These are phyloP conservation scores for Smithsoniella earleae DNA, from an alignment of 163 green algal genomes.

Conservation along the genomic window DNA sequence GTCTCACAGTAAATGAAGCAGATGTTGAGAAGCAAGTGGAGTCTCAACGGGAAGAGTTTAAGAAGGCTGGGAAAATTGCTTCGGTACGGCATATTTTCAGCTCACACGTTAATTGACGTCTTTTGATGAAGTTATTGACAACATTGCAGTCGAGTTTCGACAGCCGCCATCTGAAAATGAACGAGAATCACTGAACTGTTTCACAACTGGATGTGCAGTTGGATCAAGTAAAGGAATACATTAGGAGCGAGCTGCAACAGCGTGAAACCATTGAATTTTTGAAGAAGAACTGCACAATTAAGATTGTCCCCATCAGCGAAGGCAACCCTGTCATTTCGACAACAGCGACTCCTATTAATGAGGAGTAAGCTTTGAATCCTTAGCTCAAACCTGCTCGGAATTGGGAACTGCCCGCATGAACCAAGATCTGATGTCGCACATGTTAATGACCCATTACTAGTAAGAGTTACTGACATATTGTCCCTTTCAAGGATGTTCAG, in stretches of 20 bases:
- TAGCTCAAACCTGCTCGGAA: too few species aligned
- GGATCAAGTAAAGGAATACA: constrained; percentile 20
- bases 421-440: not conserved
- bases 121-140: not conserved
- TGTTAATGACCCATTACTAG: not conserved
- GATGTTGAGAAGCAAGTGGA: not conserved
- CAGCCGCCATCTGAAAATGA: not conserved
- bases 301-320: too few species aligned
- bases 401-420: not conserved
- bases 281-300: constrained; percentile 9
- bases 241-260: constrained; percentile 14
- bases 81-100: constrained; percentile 10
- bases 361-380: not conserved
- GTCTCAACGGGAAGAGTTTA: constrained; percentile 9
- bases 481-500: too few species aligned
- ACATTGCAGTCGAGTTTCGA: not conserved
- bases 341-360: not conserved
- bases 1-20: not conserved
- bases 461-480: not conserved
- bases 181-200: not conserved
- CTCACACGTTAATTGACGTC: not conserved
- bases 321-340: too few species aligned
- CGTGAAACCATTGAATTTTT: constrained; percentile 19
- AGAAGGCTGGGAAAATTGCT: constrained; percentile 24
- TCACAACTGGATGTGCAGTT: constrained; percentile 2